These are phyloP conservation scores for Coemansia sp. DNA, from an alignment of 192 early-diverging fungal genomes.

Conservation along the genomic window DNA sequence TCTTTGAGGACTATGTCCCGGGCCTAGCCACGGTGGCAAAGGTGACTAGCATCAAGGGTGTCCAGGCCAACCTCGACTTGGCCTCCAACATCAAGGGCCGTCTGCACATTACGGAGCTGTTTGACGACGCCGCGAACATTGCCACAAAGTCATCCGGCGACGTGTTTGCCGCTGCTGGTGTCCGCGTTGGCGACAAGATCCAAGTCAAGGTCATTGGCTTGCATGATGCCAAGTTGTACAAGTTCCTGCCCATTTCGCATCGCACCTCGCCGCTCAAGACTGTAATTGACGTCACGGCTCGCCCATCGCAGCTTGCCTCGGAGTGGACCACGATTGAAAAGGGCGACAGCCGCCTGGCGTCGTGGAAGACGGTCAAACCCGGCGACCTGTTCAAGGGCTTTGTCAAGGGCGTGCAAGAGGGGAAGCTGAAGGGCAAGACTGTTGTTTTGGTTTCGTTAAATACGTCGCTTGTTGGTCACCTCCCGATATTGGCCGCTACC, in stretches of 20 bases:
- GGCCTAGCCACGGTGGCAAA: constrained; percentile 50
- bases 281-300: constrained; percentile 64
- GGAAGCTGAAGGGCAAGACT: constrained; percentile 7
- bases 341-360: constrained; percentile 19
- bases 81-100: constrained; percentile 74
- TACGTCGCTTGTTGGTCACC: constrained; percentile 24
- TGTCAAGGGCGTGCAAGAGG: constrained; percentile 43
- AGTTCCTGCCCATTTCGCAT: constrained; percentile 69
- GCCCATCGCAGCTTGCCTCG: constrained; percentile 55
- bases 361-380: constrained; percentile 33
- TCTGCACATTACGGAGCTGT: constrained; percentile 74
- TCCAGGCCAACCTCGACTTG: constrained; percentile 65
- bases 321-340: constrained; percentile 18
- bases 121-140: constrained; percentile 49
- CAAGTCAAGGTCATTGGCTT: constrained; percentile 71
- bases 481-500: constrained; percentile 34
- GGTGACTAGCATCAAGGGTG: constrained; percentile 55
- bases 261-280: constrained; percentile 48
- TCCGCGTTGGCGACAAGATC: constrained; percentile 43
- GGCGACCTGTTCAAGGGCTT: constrained; percentile 55
- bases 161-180: constrained; percentile 39
- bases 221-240: constrained; percentile 64
- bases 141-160: constrained; percentile 32
- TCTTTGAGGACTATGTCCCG: constrained; percentile 57
- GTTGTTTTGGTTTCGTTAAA: constrained; percentile 25